Base-by-base conservation (phyloP, 768 basidiomycete genomes). In the Suillus cothurnatus region DNA sequence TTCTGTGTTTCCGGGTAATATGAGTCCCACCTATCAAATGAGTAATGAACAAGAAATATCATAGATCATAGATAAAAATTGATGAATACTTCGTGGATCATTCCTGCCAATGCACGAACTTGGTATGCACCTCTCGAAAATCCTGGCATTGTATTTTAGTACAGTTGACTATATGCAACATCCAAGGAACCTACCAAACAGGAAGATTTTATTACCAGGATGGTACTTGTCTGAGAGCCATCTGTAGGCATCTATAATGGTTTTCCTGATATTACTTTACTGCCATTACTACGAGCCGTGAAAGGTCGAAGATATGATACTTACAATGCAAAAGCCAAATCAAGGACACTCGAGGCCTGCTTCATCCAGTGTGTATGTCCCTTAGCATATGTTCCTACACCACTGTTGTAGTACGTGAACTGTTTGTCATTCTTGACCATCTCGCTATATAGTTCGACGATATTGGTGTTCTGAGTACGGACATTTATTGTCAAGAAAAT, bases 61-160 rank as follows among this genome's bases (percentile, higher is more conserved):
- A 45, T 47, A 9, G 21, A 23, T 28, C 15, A 15, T 31, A 41
- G 19, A 26, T 12, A 19, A 21, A 53, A 31, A 11, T 53, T 19
- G 52, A 53, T 53, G 3, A 71, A 60, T 59, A 79, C 83, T 61
- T 64, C 73, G n/a, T 78, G 64, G 23, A 83, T 81, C 82, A 83
- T 83, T 26, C 73, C 82, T 3, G 82, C 79, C 47, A 83, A 58
- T 1, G 73, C 77, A 32, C 82, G 77, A 4, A 77, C 80, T 69
- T 82, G 82, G 65, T 81, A 84, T 19, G 81, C 83, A 6, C 82
- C 82, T n/a, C 83, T 80, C 2, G 83, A 83, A 66, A 80, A 83
- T 4, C 82, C 82, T 83, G 43, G 8, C 39, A 31, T 9, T 21
- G 6, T 55, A 12, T 34, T 73, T 26, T 69, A 68, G 41, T 11